Evolutionary conservation across 2,329 filamentous ascomycete species (phyloP).

Genomic region (Fusarium nanum): DNA sequence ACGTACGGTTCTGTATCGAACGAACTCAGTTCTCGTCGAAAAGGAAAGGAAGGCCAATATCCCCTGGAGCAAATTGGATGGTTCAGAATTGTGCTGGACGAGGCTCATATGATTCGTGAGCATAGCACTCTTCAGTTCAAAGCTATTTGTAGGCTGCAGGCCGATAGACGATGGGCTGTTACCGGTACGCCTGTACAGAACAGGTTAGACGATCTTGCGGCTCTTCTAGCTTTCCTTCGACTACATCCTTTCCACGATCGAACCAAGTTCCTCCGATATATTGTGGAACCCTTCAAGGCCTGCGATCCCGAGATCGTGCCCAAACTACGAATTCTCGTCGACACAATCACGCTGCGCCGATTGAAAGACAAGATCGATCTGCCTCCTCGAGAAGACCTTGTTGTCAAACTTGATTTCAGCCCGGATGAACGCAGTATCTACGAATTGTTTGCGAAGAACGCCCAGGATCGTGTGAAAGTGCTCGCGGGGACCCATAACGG

Average conservation of each 20-base stretch:
- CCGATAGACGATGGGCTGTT: slow-evolving; percentile 92
- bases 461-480: slow-evolving; percentile 81
- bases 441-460: slow-evolving; percentile 84
- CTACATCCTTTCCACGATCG: slow-evolving; percentile 87
- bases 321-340: slow-evolving; percentile 88
- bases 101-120: slow-evolving; percentile 94
- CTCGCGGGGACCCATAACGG: slow-evolving; percentile 70
- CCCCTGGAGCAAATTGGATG: slow-evolving; percentile 85
- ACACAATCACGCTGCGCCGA: slow-evolving; percentile 92
- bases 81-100: slow-evolving; percentile 94
- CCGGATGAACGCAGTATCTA: slow-evolving; percentile 81
- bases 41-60: slow-evolving; percentile 67
- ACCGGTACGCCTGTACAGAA: slow-evolving; percentile 98
- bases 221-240: slow-evolving; percentile 85
- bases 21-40: slow-evolving; percentile 75
- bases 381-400: slow-evolving; percentile 76
- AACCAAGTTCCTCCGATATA: slow-evolving; percentile 79
- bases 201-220: slow-evolving; percentile 87
- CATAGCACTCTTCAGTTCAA: slow-evolving; percentile 84
- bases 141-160: slow-evolving; percentile 82
- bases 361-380: slow-evolving; percentile 92
- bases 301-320: slow-evolving; percentile 86
- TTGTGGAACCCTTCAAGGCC: slow-evolving; percentile 86
- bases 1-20: slow-evolving; percentile 91
- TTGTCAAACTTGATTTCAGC: slow-evolving; percentile 80